Conservation (phyloP, 768 basidiomycete species). For the Brasilioporus rufonigricans region DNA sequence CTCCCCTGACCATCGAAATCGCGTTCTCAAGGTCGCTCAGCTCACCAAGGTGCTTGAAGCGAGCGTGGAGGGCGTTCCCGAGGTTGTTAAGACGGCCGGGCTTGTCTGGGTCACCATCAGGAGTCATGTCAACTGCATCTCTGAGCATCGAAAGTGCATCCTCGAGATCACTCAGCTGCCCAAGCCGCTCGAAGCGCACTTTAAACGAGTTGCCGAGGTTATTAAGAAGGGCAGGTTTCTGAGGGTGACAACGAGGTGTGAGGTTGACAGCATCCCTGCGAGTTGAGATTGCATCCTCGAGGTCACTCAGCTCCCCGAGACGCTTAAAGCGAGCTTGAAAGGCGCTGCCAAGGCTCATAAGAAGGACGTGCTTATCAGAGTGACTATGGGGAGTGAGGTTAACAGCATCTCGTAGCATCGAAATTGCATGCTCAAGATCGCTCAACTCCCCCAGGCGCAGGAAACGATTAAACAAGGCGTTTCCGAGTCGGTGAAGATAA, state of each 20-base stretch:
- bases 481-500: not conserved
- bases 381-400: not conserved
- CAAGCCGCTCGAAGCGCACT: not conserved
- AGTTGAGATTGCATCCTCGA: not conserved
- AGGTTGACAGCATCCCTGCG: not conserved
- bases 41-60: not conserved
- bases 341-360: not conserved
- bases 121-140: not conserved
- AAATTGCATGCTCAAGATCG: not conserved
- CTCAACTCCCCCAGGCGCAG: not conserved
- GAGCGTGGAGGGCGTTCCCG: not conserved
- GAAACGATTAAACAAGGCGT: not conserved
- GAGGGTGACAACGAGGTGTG: not conserved
- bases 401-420: not conserved
- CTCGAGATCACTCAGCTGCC: not conserved
- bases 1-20: not conserved
- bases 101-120: not conserved
- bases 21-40: not conserved
- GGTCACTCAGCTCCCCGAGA: not conserved
- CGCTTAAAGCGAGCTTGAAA: not conserved
- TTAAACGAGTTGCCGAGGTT: not conserved
- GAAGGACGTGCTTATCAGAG: not conserved
- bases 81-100: not conserved
- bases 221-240: not conserved
- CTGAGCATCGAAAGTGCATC: not conserved